Conservation (phyloP, 2,329 filamentous ascomycete species). For the Aspergillus felis region DNA sequence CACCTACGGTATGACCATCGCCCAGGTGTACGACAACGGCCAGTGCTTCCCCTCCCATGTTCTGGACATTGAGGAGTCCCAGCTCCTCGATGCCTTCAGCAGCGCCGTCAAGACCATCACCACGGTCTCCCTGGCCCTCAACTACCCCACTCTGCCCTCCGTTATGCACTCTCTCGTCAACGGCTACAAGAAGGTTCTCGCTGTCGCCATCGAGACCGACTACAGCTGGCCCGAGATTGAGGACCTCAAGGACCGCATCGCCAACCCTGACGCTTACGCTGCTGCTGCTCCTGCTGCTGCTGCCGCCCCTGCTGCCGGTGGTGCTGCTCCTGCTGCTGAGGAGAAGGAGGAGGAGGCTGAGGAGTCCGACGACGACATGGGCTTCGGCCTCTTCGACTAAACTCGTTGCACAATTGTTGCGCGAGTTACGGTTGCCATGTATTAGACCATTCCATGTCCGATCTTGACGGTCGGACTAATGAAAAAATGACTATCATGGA, state of each 20-base stretch:
- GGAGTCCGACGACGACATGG: constrained; percentile 59
- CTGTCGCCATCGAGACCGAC: constrained; percentile 85
- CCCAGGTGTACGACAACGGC: constrained; percentile 96
- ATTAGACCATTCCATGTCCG: constrained; percentile 34
- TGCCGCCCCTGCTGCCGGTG: constrained; percentile 50
- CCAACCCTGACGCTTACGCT: constrained; percentile 97
- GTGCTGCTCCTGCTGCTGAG: constrained; percentile 49
- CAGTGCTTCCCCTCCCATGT: constrained; percentile 84
- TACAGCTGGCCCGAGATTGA: constrained; percentile 94
- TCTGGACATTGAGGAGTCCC: constrained; percentile 90
- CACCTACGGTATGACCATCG: constrained; percentile 96
- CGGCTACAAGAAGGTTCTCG: constrained; percentile 89
- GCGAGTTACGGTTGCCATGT: constrained; percentile 33
- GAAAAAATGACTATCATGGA: constrained; percentile 29
- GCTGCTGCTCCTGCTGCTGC: constrained; percentile 69
- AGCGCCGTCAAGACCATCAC: constrained; percentile 82
- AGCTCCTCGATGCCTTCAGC: constrained; percentile 81
- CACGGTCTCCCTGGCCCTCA: constrained; percentile 82
- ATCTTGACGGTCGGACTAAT: constrained; percentile 31
- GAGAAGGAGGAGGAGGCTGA: constrained; percentile 63
- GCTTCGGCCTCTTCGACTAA: constrained; percentile 78
- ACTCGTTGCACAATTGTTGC: constrained; percentile 19
- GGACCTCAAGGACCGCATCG: constrained; percentile 98
- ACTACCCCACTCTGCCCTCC: constrained; percentile 94
- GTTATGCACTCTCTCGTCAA: constrained; percentile 97